Evolutionary conservation across 2,329 filamentous ascomycete genomes (phyloP).

Genomic region (Pseudocercospora fijiensis): DNA sequence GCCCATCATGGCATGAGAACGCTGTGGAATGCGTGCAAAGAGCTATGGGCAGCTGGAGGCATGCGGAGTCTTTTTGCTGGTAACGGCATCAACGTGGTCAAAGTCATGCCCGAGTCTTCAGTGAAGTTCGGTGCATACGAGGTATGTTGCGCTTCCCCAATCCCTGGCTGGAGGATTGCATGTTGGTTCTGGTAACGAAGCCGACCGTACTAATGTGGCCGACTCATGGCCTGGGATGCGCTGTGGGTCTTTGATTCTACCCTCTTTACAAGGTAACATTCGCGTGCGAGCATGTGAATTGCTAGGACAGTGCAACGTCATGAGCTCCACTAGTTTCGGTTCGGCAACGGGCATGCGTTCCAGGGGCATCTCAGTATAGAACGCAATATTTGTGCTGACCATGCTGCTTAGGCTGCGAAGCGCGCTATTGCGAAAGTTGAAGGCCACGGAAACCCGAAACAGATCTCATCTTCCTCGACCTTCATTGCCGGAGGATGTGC

Average conservation of each 20-base stretch:
- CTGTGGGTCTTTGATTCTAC: background rate
- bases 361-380: background rate
- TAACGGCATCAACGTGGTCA: constrained; percentile 93
- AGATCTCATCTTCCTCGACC: constrained; percentile 79
- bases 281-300: background rate
- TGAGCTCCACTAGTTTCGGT: background rate
- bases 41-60: constrained; percentile 82
- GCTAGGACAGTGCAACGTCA: background rate
- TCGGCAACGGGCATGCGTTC: background rate
- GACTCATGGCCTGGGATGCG: background rate
- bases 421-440: constrained; percentile 80
- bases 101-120: constrained; percentile 97
- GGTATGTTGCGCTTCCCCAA: constrained; percentile 42
- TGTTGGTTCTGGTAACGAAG: background rate
- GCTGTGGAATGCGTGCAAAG: constrained; percentile 69
- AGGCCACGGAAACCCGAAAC: constrained; percentile 77
- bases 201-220: background rate
- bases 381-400: constrained; percentile 6
- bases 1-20: constrained; percentile 66
- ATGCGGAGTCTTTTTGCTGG: constrained; percentile 89
- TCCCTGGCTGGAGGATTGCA: background rate
- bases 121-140: constrained; percentile 99
- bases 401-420: constrained; percentile 67
- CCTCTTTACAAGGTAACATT: background rate
- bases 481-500: constrained; percentile 88